A percentile compares a stretch with the other conserved stretches of the same genome.
These are phyloP conservation scores for Nymphaea thermarum DNA, from an alignment of 164 flowering plant species.

Conservation along the genomic window DNA sequence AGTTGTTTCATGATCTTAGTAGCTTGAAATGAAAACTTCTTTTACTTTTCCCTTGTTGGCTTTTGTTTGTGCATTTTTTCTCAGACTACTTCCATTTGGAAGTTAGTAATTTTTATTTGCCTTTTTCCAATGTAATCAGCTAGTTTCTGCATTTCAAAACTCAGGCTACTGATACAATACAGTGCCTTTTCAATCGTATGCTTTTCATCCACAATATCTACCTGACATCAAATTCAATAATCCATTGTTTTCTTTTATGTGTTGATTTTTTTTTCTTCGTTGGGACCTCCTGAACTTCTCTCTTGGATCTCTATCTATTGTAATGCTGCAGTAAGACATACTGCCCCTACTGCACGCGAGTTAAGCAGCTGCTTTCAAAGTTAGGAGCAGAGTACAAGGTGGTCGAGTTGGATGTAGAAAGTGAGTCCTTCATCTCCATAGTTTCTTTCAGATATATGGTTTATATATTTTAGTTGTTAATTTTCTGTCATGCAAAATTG, in stretches of 20 bases:
- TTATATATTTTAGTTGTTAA: not conserved
- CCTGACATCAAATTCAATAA: not conserved
- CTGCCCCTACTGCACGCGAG: slow-evolving; percentile 55
- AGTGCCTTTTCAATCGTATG: not conserved
- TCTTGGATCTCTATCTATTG: slow-evolving; percentile 1
- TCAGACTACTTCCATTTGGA: too few species aligned
- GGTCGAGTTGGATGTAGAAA: slow-evolving; percentile 55
- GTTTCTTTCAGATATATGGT: not conserved
- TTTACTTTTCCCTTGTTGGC: too few species aligned
- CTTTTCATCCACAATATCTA: not conserved
- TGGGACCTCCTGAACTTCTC: not conserved
- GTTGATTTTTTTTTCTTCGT: not conserved
- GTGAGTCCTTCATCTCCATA: slow-evolving; percentile 24
- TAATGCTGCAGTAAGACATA: slow-evolving; percentile 48
- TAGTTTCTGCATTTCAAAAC: too few species aligned
- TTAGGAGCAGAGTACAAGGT: slow-evolving; percentile 45
- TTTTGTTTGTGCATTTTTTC: too few species aligned
- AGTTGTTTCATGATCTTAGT: too few species aligned
- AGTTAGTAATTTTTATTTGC: too few species aligned
- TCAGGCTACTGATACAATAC: not conserved
- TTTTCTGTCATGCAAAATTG: too few species aligned
- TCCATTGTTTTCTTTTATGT: not conserved
- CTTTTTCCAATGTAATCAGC: too few species aligned
- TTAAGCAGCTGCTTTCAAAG: slow-evolving; percentile 48
- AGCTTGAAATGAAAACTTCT: too few species aligned